phyloP scores from a whole-genome alignment of 352 stramenopile species.

The Globisporangium takayamanum region DNA sequence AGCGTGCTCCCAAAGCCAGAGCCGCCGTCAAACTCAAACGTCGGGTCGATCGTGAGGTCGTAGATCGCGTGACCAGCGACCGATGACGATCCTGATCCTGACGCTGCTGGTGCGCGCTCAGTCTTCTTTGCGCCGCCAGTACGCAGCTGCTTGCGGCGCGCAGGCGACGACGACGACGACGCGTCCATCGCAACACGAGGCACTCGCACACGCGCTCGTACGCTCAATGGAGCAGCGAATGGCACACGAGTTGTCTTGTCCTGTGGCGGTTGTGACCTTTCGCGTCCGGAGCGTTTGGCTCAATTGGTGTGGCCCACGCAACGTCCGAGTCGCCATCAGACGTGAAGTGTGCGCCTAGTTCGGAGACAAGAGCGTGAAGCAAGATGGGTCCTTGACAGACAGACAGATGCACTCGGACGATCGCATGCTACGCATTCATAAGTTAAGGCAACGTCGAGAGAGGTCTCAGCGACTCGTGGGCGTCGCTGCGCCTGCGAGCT shows the following conservation, averaged over 20 bases:
- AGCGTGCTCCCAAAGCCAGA: slow-evolving; percentile 54
- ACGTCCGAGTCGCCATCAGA: no score
- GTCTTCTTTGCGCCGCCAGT: background rate
- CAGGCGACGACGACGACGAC: background rate
- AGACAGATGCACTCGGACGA: no score
- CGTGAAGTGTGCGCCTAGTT: no score
- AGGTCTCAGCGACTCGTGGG: background rate
- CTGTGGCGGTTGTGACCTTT: no score
- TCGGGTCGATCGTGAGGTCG: slow-evolving; percentile 43
- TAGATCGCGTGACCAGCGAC: slow-evolving; percentile 7
- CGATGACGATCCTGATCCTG: background rate
- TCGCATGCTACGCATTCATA: background rate
- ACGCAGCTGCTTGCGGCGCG: background rate
- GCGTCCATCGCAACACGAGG: background rate
- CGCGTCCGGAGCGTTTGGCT: no score
- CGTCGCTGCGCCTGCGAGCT: slow-evolving; percentile 18
- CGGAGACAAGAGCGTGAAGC: no score
- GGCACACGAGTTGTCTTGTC: no score
- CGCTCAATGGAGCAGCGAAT: background rate
- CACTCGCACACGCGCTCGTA: background rate
- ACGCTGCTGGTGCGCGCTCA: background rate
- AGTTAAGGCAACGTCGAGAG: background rate
- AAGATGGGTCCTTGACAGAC: no score
- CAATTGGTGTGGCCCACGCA: no score
- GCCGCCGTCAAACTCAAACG: slow-evolving; percentile 70